Conservation (phyloP, 2,329 filamentous ascomycete species). For the Diaporthe nobilis region DNA sequence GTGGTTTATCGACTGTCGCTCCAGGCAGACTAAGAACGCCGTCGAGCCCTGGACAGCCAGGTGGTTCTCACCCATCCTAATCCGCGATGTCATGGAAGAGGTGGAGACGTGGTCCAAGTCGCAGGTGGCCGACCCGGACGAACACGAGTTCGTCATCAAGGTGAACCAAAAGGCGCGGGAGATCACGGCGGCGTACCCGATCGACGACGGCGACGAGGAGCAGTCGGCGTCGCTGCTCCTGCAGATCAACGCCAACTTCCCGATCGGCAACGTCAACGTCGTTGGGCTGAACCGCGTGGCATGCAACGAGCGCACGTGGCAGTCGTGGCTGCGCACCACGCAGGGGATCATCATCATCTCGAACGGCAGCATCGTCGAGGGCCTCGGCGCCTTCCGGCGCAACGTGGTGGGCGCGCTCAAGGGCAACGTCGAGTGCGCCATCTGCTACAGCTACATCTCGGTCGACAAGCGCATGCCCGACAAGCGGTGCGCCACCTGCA, state of each 20-base stretch:
- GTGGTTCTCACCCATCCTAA: slow-evolving; percentile 81
- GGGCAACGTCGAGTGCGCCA: slow-evolving; percentile 94
- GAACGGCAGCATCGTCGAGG: slow-evolving; percentile 90
- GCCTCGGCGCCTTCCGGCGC: slow-evolving; percentile 84
- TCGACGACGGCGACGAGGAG: slow-evolving; percentile 75
- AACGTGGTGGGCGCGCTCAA: slow-evolving; percentile 92
- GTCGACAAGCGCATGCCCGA: slow-evolving; percentile 91
- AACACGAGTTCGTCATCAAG: slow-evolving; percentile 75
- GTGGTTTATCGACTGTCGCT: slow-evolving; percentile 88
- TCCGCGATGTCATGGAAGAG: slow-evolving; percentile 75
- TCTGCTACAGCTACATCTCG: slow-evolving; percentile 96
- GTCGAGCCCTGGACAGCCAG: slow-evolving; percentile 90
- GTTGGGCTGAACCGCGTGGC: slow-evolving; percentile 85
- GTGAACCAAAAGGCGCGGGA: slow-evolving; percentile 80
- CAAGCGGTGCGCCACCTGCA: slow-evolving; percentile 92
- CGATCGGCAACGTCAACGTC: slow-evolving; percentile 83
- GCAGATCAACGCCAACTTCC: slow-evolving; percentile 84
- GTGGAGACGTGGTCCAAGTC: slow-evolving; percentile 76
- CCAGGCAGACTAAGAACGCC: slow-evolving; percentile 82
- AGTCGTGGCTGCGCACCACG: slow-evolving; percentile 88
- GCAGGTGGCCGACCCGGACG: slow-evolving; percentile 63
- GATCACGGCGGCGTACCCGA: slow-evolving; percentile 85
- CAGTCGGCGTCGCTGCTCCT: slow-evolving; percentile 87
- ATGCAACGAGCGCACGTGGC: slow-evolving; percentile 93
- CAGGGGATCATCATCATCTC: slow-evolving; percentile 95